Conservation (phyloP, 1,284 basidiomycete species). For the Cryptococcus jaspeensis region DNA sequence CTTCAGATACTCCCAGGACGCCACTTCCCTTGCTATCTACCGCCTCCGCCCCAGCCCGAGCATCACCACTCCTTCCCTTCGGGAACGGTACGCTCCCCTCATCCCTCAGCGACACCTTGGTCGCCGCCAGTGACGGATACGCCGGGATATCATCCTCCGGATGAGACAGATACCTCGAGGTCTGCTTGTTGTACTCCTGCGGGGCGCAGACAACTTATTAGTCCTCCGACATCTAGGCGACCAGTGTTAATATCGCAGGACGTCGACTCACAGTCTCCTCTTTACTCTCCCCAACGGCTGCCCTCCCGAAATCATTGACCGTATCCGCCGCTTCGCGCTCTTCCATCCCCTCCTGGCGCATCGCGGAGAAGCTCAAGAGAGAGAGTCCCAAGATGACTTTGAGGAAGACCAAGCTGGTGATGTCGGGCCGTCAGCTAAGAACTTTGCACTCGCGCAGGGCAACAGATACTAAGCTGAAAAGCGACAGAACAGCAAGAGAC, state of each 20-base stretch:
- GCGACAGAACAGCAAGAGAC: conserved; percentile 9
- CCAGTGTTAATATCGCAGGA: not conserved
- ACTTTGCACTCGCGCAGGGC: too few species aligned
- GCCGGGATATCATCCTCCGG: conserved; percentile 65
- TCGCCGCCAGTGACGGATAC: conserved; percentile 39
- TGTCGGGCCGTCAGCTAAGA: conserved; percentile 8
- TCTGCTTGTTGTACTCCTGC: conserved; percentile 76
- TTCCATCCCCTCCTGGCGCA: conserved; percentile 71
- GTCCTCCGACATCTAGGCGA: not conserved
- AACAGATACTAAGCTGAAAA: too few species aligned
- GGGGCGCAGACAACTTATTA: too few species aligned
- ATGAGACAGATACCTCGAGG: conserved; percentile 69
- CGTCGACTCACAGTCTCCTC: conserved; percentile 69
- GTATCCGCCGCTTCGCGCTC: conserved; percentile 66
- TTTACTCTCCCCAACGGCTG: conserved; percentile 80
- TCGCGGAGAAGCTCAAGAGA: conserved; percentile 76
- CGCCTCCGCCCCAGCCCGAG: not conserved
- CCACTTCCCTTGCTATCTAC: not conserved
- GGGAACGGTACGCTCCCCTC: too few species aligned
- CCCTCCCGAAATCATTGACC: conserved; percentile 79
- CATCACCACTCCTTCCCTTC: too few species aligned
- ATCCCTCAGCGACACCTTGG: not conserved
- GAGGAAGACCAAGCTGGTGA: conserved; percentile 68
- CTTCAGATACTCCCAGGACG: conserved; percentile 59
- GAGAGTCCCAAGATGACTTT: conserved; percentile 87